These are phyloP conservation scores for Omphalotus guepiniiformis DNA, from an alignment of 768 basidiomycete genomes.

Conservation along the genomic window DNA sequence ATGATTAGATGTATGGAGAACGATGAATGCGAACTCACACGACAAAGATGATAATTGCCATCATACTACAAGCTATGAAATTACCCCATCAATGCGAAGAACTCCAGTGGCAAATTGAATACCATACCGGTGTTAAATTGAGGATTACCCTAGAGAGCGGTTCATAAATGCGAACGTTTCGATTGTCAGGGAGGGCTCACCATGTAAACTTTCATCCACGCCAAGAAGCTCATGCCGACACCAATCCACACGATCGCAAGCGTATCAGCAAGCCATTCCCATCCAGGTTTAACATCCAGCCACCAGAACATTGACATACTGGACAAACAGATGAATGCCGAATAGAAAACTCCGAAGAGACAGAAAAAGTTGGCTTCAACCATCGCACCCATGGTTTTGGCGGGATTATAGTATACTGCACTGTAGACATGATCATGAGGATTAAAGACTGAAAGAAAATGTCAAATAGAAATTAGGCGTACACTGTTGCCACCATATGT, in stretches of 20 bases:
- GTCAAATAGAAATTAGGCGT: conserved; percentile 33
- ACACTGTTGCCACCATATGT: conserved; percentile 94
- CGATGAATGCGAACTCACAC: conserved; percentile 44
- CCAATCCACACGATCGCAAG: conserved; percentile 82
- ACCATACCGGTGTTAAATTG: conserved; percentile 78
- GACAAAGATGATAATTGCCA: conserved; percentile 75
- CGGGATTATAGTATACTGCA: conserved; percentile 88
- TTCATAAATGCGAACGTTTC: background rate
- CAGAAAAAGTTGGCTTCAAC: conserved; percentile 86
- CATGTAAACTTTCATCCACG: conserved; percentile 94
- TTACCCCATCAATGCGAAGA: too few species aligned
- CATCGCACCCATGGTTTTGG: conserved; percentile 91
- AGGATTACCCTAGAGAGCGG: conserved; percentile 50
- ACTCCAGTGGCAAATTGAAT: too few species aligned
- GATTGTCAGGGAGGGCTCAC: conserved; percentile 25
- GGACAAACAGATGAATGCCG: conserved; percentile 66
- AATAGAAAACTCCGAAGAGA: conserved; percentile 61
- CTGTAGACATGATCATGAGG: conserved; percentile 27
- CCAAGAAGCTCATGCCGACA: conserved; percentile 71
- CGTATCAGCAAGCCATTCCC: conserved; percentile 70
- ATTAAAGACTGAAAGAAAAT: background rate
- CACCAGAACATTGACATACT: conserved; percentile 81
- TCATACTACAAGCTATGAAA: conserved; percentile 74
- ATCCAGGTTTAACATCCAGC: conserved; percentile 65
- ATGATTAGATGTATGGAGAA: background rate